phyloP scores from a whole-genome alignment of 2,329 filamentous ascomycete species.

The Ascosphaera aggregata region DNA sequence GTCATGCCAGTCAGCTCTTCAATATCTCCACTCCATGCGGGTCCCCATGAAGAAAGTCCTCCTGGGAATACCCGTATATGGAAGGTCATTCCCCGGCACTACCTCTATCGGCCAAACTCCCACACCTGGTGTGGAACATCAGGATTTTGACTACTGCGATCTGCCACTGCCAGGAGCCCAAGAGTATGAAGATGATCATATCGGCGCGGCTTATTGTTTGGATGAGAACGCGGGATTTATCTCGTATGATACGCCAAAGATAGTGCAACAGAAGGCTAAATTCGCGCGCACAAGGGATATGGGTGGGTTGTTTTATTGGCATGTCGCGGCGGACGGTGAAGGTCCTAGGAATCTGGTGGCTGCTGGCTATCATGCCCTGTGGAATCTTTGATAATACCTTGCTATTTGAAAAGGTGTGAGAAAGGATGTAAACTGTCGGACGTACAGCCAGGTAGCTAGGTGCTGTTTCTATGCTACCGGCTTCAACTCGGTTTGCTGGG shows the following conservation, averaged over 20 bases:
- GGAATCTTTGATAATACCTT: slow-evolving; percentile 14
- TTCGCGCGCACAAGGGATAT: slow-evolving; percentile 50
- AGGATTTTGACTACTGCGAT: slow-evolving; percentile 50
- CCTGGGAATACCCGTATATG: slow-evolving; percentile 52
- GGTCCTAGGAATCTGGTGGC: slow-evolving; percentile 33
- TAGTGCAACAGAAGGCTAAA: slow-evolving; percentile 49
- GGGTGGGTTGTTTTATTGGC: slow-evolving; percentile 64
- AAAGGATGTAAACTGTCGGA: not conserved
- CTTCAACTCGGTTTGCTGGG: too few species aligned
- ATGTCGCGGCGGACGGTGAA: slow-evolving; percentile 43
- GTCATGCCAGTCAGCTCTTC: slow-evolving; percentile 43
- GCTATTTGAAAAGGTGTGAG: not conserved
- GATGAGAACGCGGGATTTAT: slow-evolving; percentile 48
- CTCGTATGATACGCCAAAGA: slow-evolving; percentile 56
- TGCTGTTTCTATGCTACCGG: too few species aligned
- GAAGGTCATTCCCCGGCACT: slow-evolving; percentile 47
- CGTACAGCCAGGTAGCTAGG: not conserved
- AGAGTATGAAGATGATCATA: slow-evolving; percentile 43
- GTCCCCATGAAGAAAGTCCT: slow-evolving; percentile 50
- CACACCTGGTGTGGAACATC: slow-evolving; percentile 33
- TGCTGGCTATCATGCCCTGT: slow-evolving; percentile 33
- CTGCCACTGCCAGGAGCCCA: slow-evolving; percentile 37
- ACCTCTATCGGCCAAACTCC: slow-evolving; percentile 40
- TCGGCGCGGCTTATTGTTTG: slow-evolving; percentile 47
- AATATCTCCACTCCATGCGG: slow-evolving; percentile 39